Percentiles rank a stretch among this genome's conserved stretches.
phyloP scores from a whole-genome alignment of 768 basidiomycete species.

The Sarcodon sp. region DNA sequence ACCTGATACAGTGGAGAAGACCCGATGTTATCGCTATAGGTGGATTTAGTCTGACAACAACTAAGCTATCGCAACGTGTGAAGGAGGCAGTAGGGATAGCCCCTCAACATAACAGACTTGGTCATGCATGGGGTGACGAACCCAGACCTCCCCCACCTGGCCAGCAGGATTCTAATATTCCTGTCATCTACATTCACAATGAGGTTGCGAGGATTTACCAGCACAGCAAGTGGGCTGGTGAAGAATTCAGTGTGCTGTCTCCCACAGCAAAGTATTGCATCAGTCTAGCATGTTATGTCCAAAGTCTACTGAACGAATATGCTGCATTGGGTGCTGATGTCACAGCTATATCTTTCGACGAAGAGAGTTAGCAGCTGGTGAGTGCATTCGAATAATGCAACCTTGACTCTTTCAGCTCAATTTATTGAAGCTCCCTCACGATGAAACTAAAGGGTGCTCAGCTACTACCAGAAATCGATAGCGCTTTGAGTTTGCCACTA shows the following conservation, averaged over 20 bases:
- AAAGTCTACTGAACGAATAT: conserved; percentile 91
- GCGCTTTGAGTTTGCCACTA: too few relatives aligned
- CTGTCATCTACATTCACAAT: conserved; percentile 77
- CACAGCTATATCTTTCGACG: conserved; percentile 69
- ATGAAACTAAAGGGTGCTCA: too few relatives aligned
- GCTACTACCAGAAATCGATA: too few relatives aligned
- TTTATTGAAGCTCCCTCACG: conserved; percentile 57
- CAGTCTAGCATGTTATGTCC: conserved; percentile 84
- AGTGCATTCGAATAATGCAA: conserved; percentile 9
- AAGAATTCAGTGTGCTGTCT: conserved; percentile 73
- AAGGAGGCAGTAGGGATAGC: conserved; percentile 27
- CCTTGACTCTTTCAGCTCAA: neutral
- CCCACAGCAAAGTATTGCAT: conserved; percentile 83
- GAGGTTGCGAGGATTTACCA: conserved; percentile 92
- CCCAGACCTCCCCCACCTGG: conserved; percentile 8
- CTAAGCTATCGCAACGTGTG: conserved; percentile 51
- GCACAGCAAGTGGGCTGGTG: conserved; percentile 72
- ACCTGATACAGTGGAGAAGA: conserved; percentile 68
- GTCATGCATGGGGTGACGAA: conserved; percentile 12
- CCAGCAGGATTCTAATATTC: conserved; percentile 28
- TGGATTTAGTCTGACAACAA: conserved; percentile 76
- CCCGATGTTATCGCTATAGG: conserved; percentile 87
- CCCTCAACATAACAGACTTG: neutral
- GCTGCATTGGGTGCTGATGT: conserved; percentile 83
- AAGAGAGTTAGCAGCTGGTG: conserved; percentile 80